Conservation (phyloP, 1,284 basidiomycete genomes). For the Papiliotrema fonsecae region DNA sequence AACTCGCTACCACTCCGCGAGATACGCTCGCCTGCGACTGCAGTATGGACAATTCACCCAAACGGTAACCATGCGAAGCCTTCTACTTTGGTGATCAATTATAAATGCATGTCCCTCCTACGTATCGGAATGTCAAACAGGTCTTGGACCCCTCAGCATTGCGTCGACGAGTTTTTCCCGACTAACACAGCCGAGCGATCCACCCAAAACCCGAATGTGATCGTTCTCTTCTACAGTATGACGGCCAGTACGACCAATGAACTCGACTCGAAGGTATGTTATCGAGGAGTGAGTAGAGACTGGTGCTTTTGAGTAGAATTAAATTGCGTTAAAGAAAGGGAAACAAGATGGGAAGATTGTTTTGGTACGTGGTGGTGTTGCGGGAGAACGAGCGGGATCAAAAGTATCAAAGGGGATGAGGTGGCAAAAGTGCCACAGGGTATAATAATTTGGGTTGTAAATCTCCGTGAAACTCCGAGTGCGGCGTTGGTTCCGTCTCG, state of each 20-base stretch:
- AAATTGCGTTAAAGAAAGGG: slow-evolving; percentile 6
- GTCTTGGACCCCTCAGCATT: slow-evolving; percentile 11
- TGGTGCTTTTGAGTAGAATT: slow-evolving; percentile 10
- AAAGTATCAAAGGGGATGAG: neutral
- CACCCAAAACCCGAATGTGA: slow-evolving; percentile 9
- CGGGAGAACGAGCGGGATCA: slow-evolving; percentile 1
- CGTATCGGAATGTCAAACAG: slow-evolving; percentile 9
- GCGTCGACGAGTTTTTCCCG: neutral
- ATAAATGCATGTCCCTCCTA: neutral
- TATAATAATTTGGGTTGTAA: neutral
- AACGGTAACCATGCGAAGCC: no score
- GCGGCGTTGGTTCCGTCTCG: neutral
- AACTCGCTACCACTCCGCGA: no score
- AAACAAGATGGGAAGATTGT: neutral
- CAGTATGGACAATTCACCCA: no score
- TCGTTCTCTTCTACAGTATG: slow-evolving; percentile 13
- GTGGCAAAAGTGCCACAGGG: neutral
- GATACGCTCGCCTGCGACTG: no score
- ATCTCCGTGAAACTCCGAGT: slow-evolving; percentile 3
- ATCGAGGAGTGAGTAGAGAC: neutral
- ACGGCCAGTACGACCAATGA: slow-evolving; percentile 2
- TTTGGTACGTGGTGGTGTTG: neutral
- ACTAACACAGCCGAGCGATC: slow-evolving; percentile 3
- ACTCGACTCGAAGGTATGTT: slow-evolving; percentile 2
- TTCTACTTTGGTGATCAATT: no score